These are phyloP conservation scores for Chaetomium cochliodes DNA, from an alignment of 495 filamentous ascomycete species.

Conservation along the genomic window DNA sequence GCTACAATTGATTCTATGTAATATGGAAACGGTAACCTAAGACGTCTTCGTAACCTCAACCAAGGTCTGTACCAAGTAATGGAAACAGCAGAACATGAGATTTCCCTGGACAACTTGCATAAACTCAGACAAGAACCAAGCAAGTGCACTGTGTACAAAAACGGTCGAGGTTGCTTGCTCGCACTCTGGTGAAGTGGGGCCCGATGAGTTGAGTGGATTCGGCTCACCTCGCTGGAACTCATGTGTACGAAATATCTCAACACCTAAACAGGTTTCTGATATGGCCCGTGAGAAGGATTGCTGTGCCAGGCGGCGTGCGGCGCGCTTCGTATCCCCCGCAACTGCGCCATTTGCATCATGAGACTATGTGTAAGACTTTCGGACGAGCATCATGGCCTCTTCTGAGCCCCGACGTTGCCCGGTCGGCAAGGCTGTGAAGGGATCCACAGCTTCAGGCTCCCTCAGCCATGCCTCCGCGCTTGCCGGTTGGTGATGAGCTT, in stretches of 20 bases:
- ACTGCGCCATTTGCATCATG: constrained; percentile 5
- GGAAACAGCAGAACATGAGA: too few relatives aligned
- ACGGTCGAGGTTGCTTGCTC: too few relatives aligned
- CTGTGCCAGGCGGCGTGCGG: constrained; percentile 8
- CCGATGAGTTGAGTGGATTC: not conserved
- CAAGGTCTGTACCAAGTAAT: too few relatives aligned
- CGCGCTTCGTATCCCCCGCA: not conserved
- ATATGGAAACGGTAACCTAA: too few relatives aligned
- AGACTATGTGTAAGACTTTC: not conserved
- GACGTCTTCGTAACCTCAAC: too few relatives aligned
- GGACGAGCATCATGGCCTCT: not conserved
- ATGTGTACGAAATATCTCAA: too few relatives aligned
- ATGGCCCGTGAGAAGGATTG: constrained; percentile 9
- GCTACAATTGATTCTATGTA: too few relatives aligned
- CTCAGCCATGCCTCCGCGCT: not conserved
- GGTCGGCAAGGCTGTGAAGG: not conserved
- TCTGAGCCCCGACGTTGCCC: not conserved
- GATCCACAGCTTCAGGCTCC: not conserved
- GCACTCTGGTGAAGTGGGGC: too few relatives aligned
- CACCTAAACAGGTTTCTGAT: constrained; percentile 9
- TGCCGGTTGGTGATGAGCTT: not conserved
- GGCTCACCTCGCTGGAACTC: not conserved
- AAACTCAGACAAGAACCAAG: too few relatives aligned
- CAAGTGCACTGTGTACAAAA: too few relatives aligned
- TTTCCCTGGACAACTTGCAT: too few relatives aligned